A percentile compares a stretch with the other conserved stretches of the same genome.
Conservation (phyloP, 208 protist species). For the Herpetomonas samuelpessoai region DNA sequence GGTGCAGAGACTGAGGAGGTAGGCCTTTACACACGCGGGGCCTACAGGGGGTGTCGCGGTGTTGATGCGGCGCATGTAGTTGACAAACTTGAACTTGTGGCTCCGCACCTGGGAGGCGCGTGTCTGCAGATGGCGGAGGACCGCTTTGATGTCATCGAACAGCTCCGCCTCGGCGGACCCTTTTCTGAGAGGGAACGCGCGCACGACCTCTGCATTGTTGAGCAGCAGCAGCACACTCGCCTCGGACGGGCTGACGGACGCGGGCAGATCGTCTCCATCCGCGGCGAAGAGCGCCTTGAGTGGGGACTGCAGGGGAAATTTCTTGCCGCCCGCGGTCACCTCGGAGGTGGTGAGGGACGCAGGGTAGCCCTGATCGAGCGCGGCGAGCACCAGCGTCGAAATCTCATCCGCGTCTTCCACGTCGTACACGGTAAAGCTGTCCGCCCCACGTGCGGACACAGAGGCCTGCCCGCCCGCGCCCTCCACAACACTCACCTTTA, state of each 20-base stretch:
- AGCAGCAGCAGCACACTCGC: conserved; percentile 11
- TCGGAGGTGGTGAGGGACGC: conserved; percentile 20
- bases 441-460: conserved; percentile 2
- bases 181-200: not conserved
- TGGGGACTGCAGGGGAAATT: conserved; percentile 9
- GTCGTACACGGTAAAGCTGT: conserved; percentile 30
- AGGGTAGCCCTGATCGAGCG: conserved; percentile 34
- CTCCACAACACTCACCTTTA: conserved; percentile 22
- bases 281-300: conserved; percentile 17
- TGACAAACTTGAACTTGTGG: conserved; percentile 32
- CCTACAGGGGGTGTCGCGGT: conserved; percentile 3
- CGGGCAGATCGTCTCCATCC: not conserved
- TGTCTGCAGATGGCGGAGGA: conserved; percentile 18
- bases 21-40: conserved; percentile 13
- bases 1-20: conserved; percentile 24
- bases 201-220: conserved; percentile 5
- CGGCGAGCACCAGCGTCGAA: conserved; percentile 30
- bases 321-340: conserved; percentile 18
- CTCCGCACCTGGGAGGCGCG: conserved; percentile 44
- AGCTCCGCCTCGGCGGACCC: conserved; percentile 7
- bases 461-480: not conserved
- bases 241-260: not conserved
- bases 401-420: conserved; percentile 36
- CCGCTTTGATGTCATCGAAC: conserved; percentile 22
- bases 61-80: conserved; percentile 32